Conservation (phyloP, 768 basidiomycete species). For the Boletus rufocinnamomeus region DNA sequence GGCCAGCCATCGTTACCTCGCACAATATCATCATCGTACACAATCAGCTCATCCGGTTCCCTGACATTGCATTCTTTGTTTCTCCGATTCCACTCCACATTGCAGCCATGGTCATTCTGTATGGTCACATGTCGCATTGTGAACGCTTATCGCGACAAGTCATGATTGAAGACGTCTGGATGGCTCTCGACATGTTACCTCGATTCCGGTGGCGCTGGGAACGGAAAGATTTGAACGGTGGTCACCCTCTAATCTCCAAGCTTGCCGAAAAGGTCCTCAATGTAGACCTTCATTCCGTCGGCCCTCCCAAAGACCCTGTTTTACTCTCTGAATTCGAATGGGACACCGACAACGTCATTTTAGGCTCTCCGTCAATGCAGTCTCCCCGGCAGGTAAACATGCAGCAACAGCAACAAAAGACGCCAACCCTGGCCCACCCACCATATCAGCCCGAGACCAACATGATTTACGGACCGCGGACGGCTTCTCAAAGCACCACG, state of each 20-base stretch:
- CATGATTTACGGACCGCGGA: slow-evolving; percentile 33
- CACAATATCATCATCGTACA: slow-evolving; percentile 88
- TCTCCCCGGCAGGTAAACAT: slow-evolving; percentile 31
- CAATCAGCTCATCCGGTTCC: slow-evolving; percentile 79
- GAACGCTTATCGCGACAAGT: slow-evolving; percentile 62
- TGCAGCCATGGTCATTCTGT: slow-evolving; percentile 88
- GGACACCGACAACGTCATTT: slow-evolving; percentile 41
- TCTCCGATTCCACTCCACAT: slow-evolving; percentile 89
- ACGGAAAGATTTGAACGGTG: slow-evolving; percentile 75
- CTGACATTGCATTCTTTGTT: slow-evolving; percentile 85
- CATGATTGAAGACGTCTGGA: slow-evolving; percentile 81
- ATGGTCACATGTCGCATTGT: slow-evolving; percentile 81
- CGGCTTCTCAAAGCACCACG: slow-evolving; percentile 31
- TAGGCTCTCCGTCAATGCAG: slow-evolving; percentile 27
- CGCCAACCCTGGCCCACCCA: slow-evolving; percentile 39
- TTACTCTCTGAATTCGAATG: slow-evolving; percentile 47
- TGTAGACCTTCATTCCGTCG: slow-evolving; percentile 64
- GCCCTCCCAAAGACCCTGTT: slow-evolving; percentile 40
- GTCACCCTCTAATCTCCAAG: slow-evolving; percentile 81
- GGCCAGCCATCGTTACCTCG: slow-evolving; percentile 75
- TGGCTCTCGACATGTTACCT: slow-evolving; percentile 86
- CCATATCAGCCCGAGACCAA: slow-evolving; percentile 36
- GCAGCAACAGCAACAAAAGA: slow-evolving; percentile 37
- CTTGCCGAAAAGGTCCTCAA: slow-evolving; percentile 81
- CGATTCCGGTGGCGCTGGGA: slow-evolving; percentile 93